Evolutionary conservation across 129 eudicot species (phyloP).

Genomic region (Sambucus nigra): DNA sequence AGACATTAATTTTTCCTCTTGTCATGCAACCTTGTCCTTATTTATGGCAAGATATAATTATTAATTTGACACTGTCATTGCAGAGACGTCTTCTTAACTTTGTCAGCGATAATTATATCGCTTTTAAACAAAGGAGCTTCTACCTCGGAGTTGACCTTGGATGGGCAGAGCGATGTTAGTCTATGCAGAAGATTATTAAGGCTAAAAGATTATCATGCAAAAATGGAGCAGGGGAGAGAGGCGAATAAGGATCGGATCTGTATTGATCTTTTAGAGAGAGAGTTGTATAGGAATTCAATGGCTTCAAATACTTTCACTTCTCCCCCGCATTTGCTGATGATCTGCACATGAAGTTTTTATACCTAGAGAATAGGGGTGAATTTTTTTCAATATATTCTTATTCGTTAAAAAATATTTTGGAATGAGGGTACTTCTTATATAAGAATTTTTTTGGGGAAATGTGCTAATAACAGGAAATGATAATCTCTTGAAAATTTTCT

Average conservation of each 20-base stretch:
- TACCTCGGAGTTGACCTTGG: conserved; percentile 36
- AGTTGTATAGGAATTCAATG: conserved; percentile 42
- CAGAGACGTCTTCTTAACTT: conserved; percentile 65
- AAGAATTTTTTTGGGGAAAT: too few relatives aligned
- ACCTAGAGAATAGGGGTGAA: conserved; percentile 73
- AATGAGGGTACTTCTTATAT: too few relatives aligned
- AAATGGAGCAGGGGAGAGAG: conserved; percentile 50
- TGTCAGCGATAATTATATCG: conserved; percentile 42
- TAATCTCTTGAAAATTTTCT: too few relatives aligned
- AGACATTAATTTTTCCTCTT: too few relatives aligned
- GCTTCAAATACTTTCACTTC: conserved; percentile 26
- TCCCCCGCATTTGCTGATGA: conserved; percentile 48
- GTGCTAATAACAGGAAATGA: too few relatives aligned
- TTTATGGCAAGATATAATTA: not conserved
- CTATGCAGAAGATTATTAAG: conserved; percentile 53
- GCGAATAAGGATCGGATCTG: conserved; percentile 57
- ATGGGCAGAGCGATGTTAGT: conserved; percentile 58
- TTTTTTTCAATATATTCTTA: not conserved
- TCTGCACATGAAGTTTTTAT: conserved; percentile 51
- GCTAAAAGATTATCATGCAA: conserved; percentile 46
- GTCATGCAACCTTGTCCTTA: not conserved
- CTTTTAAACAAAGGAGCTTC: conserved; percentile 43
- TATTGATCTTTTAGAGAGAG: conserved; percentile 70
- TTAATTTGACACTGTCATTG: conserved; percentile 8
- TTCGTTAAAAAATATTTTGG: too few relatives aligned